A percentile compares a stretch with the other conserved stretches of the same genome.
Conservation (phyloP, 1,284 basidiomycete genomes). For the Sphagnurus paluster region DNA sequence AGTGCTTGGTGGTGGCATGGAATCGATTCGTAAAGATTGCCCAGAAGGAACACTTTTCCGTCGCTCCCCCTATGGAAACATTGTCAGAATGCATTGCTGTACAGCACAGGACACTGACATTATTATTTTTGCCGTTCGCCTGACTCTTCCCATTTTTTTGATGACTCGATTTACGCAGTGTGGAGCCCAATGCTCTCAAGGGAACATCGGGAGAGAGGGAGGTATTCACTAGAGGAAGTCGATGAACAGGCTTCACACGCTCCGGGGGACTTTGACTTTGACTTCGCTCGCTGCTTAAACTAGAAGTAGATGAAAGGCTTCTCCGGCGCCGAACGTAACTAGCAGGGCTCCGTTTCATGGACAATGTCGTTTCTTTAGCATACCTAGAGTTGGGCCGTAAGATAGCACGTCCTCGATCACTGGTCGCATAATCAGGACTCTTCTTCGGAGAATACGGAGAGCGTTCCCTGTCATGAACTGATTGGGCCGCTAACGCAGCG, state of each 20-base stretch:
- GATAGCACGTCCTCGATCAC: slow-evolving; percentile 16
- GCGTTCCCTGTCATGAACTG: slow-evolving; percentile 12
- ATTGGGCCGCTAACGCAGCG: slow-evolving; percentile 6
- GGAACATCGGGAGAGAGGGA: slow-evolving; percentile 12
- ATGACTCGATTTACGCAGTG: slow-evolving; percentile 7
- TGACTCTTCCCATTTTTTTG: slow-evolving; percentile 21
- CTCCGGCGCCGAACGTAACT: slow-evolving; percentile 29
- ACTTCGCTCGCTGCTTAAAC: slow-evolving; percentile 53
- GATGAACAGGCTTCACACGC: slow-evolving; percentile 57
- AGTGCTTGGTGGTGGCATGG: slow-evolving; percentile 28
- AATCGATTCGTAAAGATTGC: slow-evolving; percentile 17
- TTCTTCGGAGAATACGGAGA: slow-evolving; percentile 10
- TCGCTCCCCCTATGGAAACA: slow-evolving; percentile 10
- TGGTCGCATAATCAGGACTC: slow-evolving; percentile 4
- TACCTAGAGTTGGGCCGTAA: slow-evolving; percentile 18
- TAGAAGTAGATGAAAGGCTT: slow-evolving; percentile 52
- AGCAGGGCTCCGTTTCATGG: slow-evolving; percentile 14
- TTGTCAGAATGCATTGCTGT: background rate
- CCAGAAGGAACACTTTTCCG: slow-evolving; percentile 11
- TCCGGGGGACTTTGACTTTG: slow-evolving; percentile 50
- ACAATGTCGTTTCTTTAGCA: slow-evolving; percentile 12
- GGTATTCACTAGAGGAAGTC: slow-evolving; percentile 47
- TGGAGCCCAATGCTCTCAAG: slow-evolving; percentile 3
- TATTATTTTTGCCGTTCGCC: slow-evolving; percentile 34
- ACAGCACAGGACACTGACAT: slow-evolving; percentile 22